Percentiles rank a stretch among this genome's conserved stretches.
Conservation (phyloP, 2,329 filamentous ascomycete genomes). For the Fusarium devonianum region DNA sequence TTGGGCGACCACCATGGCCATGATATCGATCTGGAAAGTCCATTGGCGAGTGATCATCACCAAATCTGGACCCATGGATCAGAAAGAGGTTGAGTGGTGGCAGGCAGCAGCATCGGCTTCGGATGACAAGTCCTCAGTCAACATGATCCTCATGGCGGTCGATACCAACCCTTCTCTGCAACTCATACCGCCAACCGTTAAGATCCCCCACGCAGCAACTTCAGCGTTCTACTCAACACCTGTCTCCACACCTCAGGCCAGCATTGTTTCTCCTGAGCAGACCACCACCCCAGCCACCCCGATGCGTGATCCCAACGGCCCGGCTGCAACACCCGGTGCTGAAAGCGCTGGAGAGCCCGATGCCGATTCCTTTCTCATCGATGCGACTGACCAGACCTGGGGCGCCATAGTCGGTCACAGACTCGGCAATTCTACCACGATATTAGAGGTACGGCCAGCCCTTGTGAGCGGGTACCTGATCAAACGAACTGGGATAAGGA, state of each 20-base stretch:
- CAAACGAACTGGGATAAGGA: slow-evolving; percentile 64
- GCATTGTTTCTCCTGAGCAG: slow-evolving; percentile 67
- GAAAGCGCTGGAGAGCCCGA: slow-evolving; percentile 53
- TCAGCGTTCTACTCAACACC: slow-evolving; percentile 66
- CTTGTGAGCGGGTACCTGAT: slow-evolving; percentile 71
- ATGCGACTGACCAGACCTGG: slow-evolving; percentile 78
- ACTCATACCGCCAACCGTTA: slow-evolving; percentile 63
- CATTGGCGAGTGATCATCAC: slow-evolving; percentile 81
- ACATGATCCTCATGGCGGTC: slow-evolving; percentile 67
- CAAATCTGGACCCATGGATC: slow-evolving; percentile 73
- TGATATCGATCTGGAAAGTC: slow-evolving; percentile 73
- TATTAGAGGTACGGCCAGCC: slow-evolving; percentile 63
- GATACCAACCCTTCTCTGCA: slow-evolving; percentile 71
- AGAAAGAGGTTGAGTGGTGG: slow-evolving; percentile 70
- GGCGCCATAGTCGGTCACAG: slow-evolving; percentile 74
- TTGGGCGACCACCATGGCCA: slow-evolving; percentile 78
- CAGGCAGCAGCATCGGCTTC: slow-evolving; percentile 57
- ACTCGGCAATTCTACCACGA: slow-evolving; percentile 64
- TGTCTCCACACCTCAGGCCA: slow-evolving; percentile 70
- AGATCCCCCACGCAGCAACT: slow-evolving; percentile 54
- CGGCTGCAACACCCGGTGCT: slow-evolving; percentile 56
- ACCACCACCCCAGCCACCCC: slow-evolving; percentile 60
- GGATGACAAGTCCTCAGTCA: slow-evolving; percentile 60
- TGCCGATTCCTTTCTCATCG: slow-evolving; percentile 71
- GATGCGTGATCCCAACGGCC: slow-evolving; percentile 47